Base-by-base conservation (phyloP, 805 yeast species). In the Candida sanyiensis region DNA sequence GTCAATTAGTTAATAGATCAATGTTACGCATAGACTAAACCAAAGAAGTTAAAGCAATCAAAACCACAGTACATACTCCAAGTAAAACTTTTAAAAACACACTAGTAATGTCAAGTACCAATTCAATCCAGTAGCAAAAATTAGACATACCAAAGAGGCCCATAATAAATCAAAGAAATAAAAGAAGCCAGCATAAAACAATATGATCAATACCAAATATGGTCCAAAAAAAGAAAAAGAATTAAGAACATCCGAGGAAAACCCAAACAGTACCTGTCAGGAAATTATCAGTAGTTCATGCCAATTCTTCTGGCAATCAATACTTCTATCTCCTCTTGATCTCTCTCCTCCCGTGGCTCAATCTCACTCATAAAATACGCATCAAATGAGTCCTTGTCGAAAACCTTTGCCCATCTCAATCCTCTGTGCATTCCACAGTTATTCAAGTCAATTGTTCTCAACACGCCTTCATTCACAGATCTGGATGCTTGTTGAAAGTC, bases 391-490 rank as follows among this genome's bases (percentile, higher is more conserved):
- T 33, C 40, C 6, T 37, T 9, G 3, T 45, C 42, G 26, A 46
- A 52, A 19, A 29, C 25, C 37, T 38, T 46, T 0, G 63, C 77
- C 80, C 80, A 74, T 15, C 55, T 63, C n/a, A 69, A 56, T 23
- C 61, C 58, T 42, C 66, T 64, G 25, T 59, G 57, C 77, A 73
- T 71, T 0, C 80, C 80, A 1, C 75, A 66, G 40, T 70, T 63
- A 3, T 63, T 51, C 30, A 74, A 61, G 46, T 74, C 70, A 9
- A 74, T 42, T 17, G 39, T 22, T 13, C 35, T 7, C n/a, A 53
- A 37, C 2, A 8, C 22, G 3, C 41, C 40, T 17, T 36, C 43
- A 5, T 48, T 30, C 12, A 51, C 35, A 3, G 59, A 43, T 5
- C 43, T 41, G 7, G 61, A 33, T 9, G 51, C 40, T 6, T 40